A percentile compares a stretch with the other conserved stretches of the same genome.
Evolutionary conservation across 768 basidiomycete genomes (phyloP).

Genomic region (Lentinula boryana): DNA sequence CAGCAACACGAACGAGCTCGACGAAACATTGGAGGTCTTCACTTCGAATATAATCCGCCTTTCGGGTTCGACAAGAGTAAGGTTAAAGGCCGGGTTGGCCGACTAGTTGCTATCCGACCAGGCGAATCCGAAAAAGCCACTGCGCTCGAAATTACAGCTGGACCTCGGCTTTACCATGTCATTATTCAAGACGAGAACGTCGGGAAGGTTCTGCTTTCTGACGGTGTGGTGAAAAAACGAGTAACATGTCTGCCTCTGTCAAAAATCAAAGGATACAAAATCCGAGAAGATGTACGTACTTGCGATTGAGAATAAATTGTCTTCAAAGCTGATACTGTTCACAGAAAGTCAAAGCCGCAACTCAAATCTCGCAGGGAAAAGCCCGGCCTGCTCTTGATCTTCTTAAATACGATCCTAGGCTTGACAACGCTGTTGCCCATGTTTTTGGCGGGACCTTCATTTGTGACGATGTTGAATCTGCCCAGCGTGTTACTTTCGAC

Average conservation of each 20-base stretch:
- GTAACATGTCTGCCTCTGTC: slow-evolving; percentile 93
- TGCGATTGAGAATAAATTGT: background rate
- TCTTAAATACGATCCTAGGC: slow-evolving; percentile 74
- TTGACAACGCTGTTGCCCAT: slow-evolving; percentile 84
- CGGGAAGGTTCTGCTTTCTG: slow-evolving; percentile 78
- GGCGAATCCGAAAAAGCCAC: slow-evolving; percentile 75
- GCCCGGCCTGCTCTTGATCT: slow-evolving; percentile 86
- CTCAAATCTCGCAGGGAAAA: slow-evolving; percentile 69
- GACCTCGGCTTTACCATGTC: slow-evolving; percentile 86
- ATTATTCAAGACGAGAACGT: slow-evolving; percentile 89
- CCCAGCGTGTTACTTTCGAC: slow-evolving; percentile 84
- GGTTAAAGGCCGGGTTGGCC: slow-evolving; percentile 90
- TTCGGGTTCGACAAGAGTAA: slow-evolving; percentile 77
- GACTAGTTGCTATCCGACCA: slow-evolving; percentile 71
- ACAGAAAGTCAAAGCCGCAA: slow-evolving; percentile 75
- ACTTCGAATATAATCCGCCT: slow-evolving; percentile 81
- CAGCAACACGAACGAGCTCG: slow-evolving; percentile 68
- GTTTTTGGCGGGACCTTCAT: slow-evolving; percentile 93
- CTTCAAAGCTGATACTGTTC: background rate
- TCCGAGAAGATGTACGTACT: slow-evolving; percentile 36
- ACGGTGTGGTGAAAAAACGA: slow-evolving; percentile 70
- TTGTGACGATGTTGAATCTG: slow-evolving; percentile 83
- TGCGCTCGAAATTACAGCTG: slow-evolving; percentile 90
- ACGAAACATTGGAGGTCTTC: slow-evolving; percentile 60
- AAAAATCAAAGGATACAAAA: slow-evolving; percentile 68